Evolutionary conservation across 164 flowering plant genomes (phyloP), one percentile per base, ranked within the genome.

Genomic region (Dillenia suffruticosa): DNA sequence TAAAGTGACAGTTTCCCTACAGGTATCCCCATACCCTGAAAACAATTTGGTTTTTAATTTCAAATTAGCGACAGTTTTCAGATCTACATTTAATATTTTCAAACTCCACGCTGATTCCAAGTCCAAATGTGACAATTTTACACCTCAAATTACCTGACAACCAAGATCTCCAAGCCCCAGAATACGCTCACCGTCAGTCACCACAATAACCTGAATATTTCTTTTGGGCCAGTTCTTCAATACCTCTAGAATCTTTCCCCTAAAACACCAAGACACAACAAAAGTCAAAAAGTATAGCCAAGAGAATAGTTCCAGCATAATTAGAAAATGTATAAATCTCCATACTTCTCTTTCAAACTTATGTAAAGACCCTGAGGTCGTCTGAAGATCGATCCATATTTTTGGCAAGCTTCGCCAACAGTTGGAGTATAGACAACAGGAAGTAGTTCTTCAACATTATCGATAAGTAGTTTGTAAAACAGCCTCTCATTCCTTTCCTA

Each of bases 21-120:
- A 48, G 98, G 98, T 58, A 92, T 92, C 9, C 98, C 98, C 98
- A 92, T 92, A 8, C 98, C 98, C 96, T 92, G 74, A 24, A 51
- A 69, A 58, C 63, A 76, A 58, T 57, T 62, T n/a, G 65, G 59
- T 24, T 12, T 61, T 40, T 44, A 5, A 8, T 49, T 56, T 24
- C 10, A 54, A 32, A 4, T 4, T 4, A 32, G 40, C 0, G 7
- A 32, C 40, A 32, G 7, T 32, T 32, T 32, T 32, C 40, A 5
- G 40, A 32, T 32, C 40, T 5, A 26, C 40, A 26, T 5, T 26
- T 26, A 2, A 2, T 26, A 5, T 32, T 32, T 32, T 32, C 51
- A 19, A 53, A 49, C 17, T 4, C 22, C 44, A 45, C 17, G 45
- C 52, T 8, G 17, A 12, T 11, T 9, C 50, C 13, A 12, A 43